Conservation (phyloP, 306 rosid genomes). For the Citrullus mucosospermus region DNA sequence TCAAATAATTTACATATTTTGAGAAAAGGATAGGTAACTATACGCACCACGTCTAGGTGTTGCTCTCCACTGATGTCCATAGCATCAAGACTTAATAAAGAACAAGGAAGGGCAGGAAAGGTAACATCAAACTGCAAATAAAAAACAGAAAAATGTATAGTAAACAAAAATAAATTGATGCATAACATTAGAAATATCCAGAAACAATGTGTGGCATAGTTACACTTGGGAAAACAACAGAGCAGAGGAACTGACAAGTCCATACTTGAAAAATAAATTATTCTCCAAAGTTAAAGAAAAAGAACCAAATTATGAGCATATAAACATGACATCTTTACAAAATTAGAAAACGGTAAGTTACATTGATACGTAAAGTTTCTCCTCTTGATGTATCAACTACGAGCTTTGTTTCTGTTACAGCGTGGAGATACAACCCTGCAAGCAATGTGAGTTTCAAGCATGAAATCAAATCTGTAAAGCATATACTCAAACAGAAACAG, state of each 20-base stretch:
- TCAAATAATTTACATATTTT: background rate
- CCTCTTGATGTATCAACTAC: constrained; percentile 96
- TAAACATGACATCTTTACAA: background rate
- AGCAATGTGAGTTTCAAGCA: background rate
- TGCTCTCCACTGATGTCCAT: constrained; percentile 99
- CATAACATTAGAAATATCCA: background rate
- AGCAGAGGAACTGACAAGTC: background rate
- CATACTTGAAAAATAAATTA: background rate
- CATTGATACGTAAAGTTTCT: constrained; percentile 91
- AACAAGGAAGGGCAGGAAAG: constrained; percentile 90
- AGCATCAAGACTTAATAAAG: constrained; percentile 87
- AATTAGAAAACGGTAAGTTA: constrained; percentile 19
- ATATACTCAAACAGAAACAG: background rate
- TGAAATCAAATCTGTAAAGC: background rate
- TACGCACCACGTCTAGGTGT: constrained; percentile 87
- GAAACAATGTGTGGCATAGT: background rate
- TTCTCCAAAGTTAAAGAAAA: background rate
- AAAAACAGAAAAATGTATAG: background rate
- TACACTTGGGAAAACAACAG: background rate
- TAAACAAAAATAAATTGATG: background rate
- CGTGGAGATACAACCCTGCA: constrained; percentile 77
- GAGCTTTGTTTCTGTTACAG: constrained; percentile 76
- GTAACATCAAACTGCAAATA: constrained; percentile 91
- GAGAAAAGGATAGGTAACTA: background rate
- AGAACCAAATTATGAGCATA: background rate